phyloP scores from a whole-genome alignment of 1,284 basidiomycete genomes.

The Gomphus sp. region DNA sequence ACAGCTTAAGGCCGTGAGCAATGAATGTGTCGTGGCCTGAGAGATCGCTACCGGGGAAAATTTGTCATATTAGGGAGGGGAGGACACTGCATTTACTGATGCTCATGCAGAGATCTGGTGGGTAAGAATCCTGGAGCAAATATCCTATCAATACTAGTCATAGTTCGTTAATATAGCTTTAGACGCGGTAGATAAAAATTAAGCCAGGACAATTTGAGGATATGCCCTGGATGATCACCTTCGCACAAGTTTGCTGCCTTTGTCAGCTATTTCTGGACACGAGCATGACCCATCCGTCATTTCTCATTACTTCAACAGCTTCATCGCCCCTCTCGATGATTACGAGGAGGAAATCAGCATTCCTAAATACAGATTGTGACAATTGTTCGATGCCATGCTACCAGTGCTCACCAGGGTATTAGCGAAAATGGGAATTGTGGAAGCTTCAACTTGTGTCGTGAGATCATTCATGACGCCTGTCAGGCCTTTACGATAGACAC shows the following conservation, averaged over 20 bases:
- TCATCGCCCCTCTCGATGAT: constrained; percentile 31
- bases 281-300: constrained; percentile 35
- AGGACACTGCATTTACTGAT: too few relatives aligned
- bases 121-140: too few relatives aligned
- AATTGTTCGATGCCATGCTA: not conserved
- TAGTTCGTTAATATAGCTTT: too few relatives aligned
- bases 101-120: too few relatives aligned
- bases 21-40: too few relatives aligned
- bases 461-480: constrained; percentile 52
- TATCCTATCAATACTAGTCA: too few relatives aligned
- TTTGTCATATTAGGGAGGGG: too few relatives aligned
- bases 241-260: too few relatives aligned
- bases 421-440: constrained; percentile 49
- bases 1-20: too few relatives aligned
- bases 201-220: too few relatives aligned
- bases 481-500: constrained; percentile 53
- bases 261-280: not conserved
- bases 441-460: constrained; percentile 44
- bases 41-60: too few relatives aligned
- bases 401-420: constrained; percentile 52
- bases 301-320: constrained; percentile 32
- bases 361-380: constrained; percentile 27
- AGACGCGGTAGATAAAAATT: too few relatives aligned
- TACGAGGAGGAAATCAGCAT: constrained; percentile 54
- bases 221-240: not conserved